Conservation (phyloP, 129 eudicot genomes). For the Flaveria brownii region DNA sequence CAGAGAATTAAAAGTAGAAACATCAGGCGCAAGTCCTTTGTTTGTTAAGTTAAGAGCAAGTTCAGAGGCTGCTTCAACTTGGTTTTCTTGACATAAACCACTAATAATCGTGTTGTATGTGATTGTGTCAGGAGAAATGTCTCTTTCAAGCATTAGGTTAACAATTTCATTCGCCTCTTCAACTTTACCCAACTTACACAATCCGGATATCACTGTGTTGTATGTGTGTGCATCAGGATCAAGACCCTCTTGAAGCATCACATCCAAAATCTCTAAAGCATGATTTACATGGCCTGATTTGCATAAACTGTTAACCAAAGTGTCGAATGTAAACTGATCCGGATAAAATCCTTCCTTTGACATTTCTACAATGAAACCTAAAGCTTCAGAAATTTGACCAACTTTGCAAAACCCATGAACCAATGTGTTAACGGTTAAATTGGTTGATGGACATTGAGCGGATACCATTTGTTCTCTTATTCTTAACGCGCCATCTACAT, state of each 20-base stretch:
- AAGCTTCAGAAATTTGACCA: constrained; percentile 74
- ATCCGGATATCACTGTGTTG: constrained; percentile 77
- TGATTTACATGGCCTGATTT: constrained; percentile 74
- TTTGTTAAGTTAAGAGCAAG: constrained; percentile 60
- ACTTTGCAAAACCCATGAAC: constrained; percentile 76
- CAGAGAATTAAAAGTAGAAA: constrained; percentile 74
- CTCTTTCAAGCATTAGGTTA: constrained; percentile 65
- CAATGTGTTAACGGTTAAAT: constrained; percentile 66
- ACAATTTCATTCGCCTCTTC: constrained; percentile 73
- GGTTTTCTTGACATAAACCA: constrained; percentile 80
- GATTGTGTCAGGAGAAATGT: constrained; percentile 66
- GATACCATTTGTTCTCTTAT: constrained; percentile 69
- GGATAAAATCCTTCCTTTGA: constrained; percentile 67
- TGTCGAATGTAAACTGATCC: constrained; percentile 70
- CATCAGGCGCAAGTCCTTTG: constrained; percentile 79
- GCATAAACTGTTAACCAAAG: constrained; percentile 73
- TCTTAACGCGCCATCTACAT: constrained; percentile 74
- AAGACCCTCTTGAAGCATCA: constrained; percentile 80
- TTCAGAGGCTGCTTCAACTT: constrained; percentile 78
- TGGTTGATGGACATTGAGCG: constrained; percentile 59
- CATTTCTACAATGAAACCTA: constrained; percentile 69
- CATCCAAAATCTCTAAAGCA: constrained; percentile 73
- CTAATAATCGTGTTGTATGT: constrained; percentile 84
- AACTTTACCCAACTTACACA: constrained; percentile 68
- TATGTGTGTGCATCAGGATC: constrained; percentile 75